phyloP scores from a whole-genome alignment of 148 eudicot species.

The Fagopyrum homotropicum region DNA sequence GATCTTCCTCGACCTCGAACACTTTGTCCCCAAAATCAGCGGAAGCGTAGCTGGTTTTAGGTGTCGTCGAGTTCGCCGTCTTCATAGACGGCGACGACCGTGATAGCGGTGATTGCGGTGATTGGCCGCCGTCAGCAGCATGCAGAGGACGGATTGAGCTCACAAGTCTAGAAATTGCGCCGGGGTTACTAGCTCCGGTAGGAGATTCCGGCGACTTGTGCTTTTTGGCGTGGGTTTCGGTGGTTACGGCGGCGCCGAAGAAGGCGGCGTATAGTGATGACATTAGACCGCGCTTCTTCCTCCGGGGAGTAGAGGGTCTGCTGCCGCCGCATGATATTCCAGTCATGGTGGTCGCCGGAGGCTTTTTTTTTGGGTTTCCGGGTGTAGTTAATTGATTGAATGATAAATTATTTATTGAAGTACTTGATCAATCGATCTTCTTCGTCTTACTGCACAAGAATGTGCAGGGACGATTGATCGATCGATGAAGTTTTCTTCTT shows the following conservation, averaged over 20 bases:
- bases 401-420: not conserved
- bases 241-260: not conserved
- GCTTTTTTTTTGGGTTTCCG: not conserved
- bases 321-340: not conserved
- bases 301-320: not conserved
- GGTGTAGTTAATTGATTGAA: not conserved
- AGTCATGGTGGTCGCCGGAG: not conserved
- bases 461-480: conserved; percentile 5
- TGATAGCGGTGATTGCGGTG: not conserved
- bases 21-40: not conserved
- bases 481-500: not conserved
- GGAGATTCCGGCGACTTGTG: not conserved
- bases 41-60: conserved; percentile 6
- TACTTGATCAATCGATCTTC: not conserved
- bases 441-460: not conserved
- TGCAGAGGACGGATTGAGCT: conserved; percentile 9
- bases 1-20: not conserved
- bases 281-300: conserved; percentile 5
- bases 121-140: not conserved
- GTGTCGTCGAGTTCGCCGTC: not conserved
- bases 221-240: not conserved
- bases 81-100: not conserved
- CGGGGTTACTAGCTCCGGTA: not conserved
- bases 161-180: not conserved
- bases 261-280: not conserved